Percentiles rank a stretch among this genome's conserved stretches.
phyloP scores from a whole-genome alignment of 2,329 filamentous ascomycete genomes.

The Lomentospora prolificans region DNA sequence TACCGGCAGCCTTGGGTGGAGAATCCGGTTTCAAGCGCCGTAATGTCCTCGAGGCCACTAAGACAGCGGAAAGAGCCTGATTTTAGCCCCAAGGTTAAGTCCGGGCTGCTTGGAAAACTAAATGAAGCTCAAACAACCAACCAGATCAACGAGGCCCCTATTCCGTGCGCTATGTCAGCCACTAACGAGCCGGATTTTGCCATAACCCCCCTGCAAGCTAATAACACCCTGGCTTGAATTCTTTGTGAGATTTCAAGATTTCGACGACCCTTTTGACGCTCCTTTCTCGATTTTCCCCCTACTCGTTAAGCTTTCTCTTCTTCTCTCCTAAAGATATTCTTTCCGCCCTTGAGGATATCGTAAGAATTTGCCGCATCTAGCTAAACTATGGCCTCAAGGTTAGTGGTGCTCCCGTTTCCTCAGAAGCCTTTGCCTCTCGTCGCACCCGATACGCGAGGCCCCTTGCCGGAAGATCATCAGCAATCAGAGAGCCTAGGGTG shows the following conservation, averaged over 20 bases:
- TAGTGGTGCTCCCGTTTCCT: neutral
- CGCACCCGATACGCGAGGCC: neutral
- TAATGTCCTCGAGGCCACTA: too few species aligned
- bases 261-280: neutral
- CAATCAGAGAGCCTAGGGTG: neutral
- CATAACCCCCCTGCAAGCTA: conserved; percentile 4
- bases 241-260: neutral
- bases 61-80: too few species aligned
- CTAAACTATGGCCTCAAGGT: conserved; percentile 7
- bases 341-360: neutral
- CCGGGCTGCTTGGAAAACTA: neutral
- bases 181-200: neutral
- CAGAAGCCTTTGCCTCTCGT: neutral
- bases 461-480: neutral
- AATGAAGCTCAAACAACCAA: neutral
- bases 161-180: neutral
- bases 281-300: neutral
- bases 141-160: neutral
- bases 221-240: conserved; percentile 9
- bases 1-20: too few species aligned
- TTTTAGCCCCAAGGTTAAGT: neutral
- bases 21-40: too few species aligned
- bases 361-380: neutral
- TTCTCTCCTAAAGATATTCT: neutral
- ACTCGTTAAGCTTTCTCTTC: neutral